phyloP scores from a whole-genome alignment of 306 rosid genomes.

The Glycine latifolia region DNA sequence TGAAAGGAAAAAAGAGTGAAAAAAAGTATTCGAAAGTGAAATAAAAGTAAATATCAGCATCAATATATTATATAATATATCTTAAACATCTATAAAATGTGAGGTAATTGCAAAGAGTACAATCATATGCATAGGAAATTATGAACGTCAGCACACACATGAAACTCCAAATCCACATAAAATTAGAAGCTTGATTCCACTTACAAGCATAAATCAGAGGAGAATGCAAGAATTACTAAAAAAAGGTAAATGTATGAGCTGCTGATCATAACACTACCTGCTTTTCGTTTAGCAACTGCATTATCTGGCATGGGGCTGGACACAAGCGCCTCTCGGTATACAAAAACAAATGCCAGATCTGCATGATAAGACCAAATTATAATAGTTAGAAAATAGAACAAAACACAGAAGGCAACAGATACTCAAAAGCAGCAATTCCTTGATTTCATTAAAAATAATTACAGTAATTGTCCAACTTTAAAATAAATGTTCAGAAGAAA shows the following conservation, averaged over 20 bases:
- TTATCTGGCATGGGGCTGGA: constrained; percentile 53
- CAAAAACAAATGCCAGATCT: constrained; percentile 82
- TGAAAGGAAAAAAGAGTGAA: constrained; percentile 11
- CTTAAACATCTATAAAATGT: constrained; percentile 3
- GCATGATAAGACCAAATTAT: constrained; percentile 44
- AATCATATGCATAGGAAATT: constrained; percentile 11
- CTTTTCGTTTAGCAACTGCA: constrained; percentile 77
- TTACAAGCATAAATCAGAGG: constrained; percentile 17
- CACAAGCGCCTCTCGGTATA: constrained; percentile 75
- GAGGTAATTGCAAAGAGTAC: constrained; percentile 18
- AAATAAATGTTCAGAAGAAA: constrained; percentile 32
- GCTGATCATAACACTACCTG: constrained; percentile 59
- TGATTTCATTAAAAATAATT: constrained; percentile 17
- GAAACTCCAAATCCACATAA: constrained; percentile 21
- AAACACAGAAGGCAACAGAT: constrained; percentile 27
- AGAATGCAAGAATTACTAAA: constrained; percentile 35
- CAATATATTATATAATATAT: neutral
- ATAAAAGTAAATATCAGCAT: constrained; percentile 18
- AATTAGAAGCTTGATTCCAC: constrained; percentile 24
- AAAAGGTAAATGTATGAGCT: constrained; percentile 10
- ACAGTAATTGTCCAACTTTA: constrained; percentile 3
- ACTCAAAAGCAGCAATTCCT: constrained; percentile 28
- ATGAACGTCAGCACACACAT: constrained; percentile 17
- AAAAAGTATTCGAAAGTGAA: constrained; percentile 11
- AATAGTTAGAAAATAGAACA: constrained; percentile 22